A percentile compares a stretch with the other conserved stretches of the same genome.
Evolutionary conservation across 2,329 filamentous ascomycete species (phyloP).

Genomic region (Ophiostoma ulmi): DNA sequence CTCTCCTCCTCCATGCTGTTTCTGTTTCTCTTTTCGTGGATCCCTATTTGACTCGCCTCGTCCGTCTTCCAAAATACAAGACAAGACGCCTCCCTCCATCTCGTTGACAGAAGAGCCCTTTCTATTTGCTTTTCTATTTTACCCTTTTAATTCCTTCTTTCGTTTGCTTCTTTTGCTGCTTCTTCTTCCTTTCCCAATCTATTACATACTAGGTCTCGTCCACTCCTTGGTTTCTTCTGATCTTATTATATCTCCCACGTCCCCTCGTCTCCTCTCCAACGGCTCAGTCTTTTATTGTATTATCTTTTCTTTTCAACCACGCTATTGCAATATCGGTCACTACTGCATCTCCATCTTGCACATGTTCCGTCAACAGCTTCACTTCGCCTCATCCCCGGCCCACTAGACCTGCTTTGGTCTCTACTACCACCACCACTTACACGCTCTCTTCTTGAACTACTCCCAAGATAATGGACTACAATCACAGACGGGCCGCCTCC

Average conservation of each 20-base stretch:
- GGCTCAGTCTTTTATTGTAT: neutral
- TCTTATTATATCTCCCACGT: constrained; percentile 4
- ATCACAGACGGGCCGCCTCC: constrained; percentile 21
- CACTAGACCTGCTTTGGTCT: constrained; percentile 7
- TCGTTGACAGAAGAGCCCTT: neutral
- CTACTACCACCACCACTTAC: constrained; percentile 1
- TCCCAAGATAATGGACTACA: constrained; percentile 17
- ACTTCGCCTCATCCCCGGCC: neutral
- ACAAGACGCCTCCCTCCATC: constrained; percentile 16
- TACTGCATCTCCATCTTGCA: constrained; percentile 7
- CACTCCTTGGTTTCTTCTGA: neutral
- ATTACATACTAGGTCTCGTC: neutral
- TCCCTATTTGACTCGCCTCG: constrained; percentile 18
- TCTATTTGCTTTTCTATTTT: neutral
- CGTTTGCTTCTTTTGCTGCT: constrained; percentile 4
- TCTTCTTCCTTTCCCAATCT: constrained; percentile 6
- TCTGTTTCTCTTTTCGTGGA: constrained; percentile 18
- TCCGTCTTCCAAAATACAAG: constrained; percentile 11
- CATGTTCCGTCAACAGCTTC: neutral
- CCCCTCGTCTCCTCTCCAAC: neutral
- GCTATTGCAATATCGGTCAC: neutral
- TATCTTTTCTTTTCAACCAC: neutral
- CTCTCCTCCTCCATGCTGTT: constrained; percentile 10
- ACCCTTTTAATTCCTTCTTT: constrained; percentile 3
- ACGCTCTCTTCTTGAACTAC: neutral